Base-by-base conservation (phyloP, 2,329 filamentous ascomycete genomes). In the Fusarium sp. region DNA sequence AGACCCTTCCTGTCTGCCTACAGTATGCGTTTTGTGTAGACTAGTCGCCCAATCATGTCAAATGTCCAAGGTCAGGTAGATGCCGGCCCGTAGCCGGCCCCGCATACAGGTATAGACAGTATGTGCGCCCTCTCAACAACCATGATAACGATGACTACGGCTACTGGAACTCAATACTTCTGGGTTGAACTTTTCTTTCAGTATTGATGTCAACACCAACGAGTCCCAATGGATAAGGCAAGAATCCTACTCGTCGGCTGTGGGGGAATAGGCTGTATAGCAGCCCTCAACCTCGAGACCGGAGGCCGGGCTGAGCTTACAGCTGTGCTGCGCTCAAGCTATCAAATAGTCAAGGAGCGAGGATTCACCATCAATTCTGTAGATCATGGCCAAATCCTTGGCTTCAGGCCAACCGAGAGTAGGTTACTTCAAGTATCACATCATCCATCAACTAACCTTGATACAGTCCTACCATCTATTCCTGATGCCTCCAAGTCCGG, bases 211-310 rank as follows among this genome's bases (percentile, higher is more conserved):
- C 10, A 42, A 31, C 4, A 19, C 21, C 16, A 41, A 19, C 31
- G 15, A 49, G 21, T 10, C 7, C 49, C 21, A 55, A 74, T 73
- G 60, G 73, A 69, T 15, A 75, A 73, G 19, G 61, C 67, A 27
- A 63, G 63, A 35, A 38, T 76, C 3, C 55, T 77, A 25, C 41
- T 77, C 16, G 66, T 77, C 18, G 75, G 75, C 21, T 68, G 66
- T n/a, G 75, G 75, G n/a, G 75, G 73, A 19, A 76, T 77, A 41
- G 75, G 75, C 31, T 73, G 73, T 45, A 69, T 77, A 39, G 70
- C 75, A 10, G 70, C 72, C 39, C 62, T 77, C 48, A 77, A 75
- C 52, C 60, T 77, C 21, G 75, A 77, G 57, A 54, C 23, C 12
- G 75, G 72, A 35, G 70, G 68, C 27, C 63, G 29, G 46, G 75